Percentiles rank a stretch among this genome's conserved stretches.
These are phyloP conservation scores for Flagelloscypha sp. DNA, from an alignment of 768 basidiomycete species.

Conservation along the genomic window DNA sequence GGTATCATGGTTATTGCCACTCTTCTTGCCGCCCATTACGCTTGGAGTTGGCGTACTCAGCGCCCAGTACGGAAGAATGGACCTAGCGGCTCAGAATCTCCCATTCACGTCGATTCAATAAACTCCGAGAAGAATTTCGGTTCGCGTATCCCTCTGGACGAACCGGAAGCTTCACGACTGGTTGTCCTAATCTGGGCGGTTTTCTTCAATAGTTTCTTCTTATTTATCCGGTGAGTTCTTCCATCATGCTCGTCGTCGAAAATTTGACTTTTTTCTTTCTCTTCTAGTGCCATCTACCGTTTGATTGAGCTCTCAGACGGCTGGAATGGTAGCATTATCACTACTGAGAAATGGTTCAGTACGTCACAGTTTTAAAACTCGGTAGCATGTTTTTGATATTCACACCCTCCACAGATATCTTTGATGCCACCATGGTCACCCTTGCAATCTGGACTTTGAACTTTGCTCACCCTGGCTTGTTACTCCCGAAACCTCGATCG, in stretches of 20 bases:
- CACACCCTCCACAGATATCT: slow-evolving; percentile 6
- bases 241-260: too few species aligned
- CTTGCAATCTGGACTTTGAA: slow-evolving; percentile 10
- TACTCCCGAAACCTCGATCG: too few species aligned
- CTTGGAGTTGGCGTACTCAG: slow-evolving; percentile 16
- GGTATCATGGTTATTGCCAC: slow-evolving; percentile 10
- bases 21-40: slow-evolving; percentile 20
- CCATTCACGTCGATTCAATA: too few species aligned
- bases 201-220: slow-evolving; percentile 2
- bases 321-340: slow-evolving; percentile 35
- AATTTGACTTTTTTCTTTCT: background rate
- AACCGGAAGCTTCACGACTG: background rate
- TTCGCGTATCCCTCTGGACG: background rate
- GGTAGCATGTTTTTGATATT: background rate
- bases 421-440: slow-evolving; percentile 9
- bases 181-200: slow-evolving; percentile 1
- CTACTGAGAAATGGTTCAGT: slow-evolving; percentile 33
- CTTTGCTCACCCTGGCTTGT: slow-evolving; percentile 9
- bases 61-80: too few species aligned
- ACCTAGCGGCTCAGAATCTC: background rate
- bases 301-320: slow-evolving; percentile 35
- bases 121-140: too few species aligned
- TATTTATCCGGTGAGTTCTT: slow-evolving; percentile 7
- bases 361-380: too few species aligned
- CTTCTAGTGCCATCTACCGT: slow-evolving; percentile 32